A percentile compares a stretch with the other conserved stretches of the same genome.
Conservation (phyloP, 805 yeast species). For the Suhomyces tanzawaensis region DNA sequence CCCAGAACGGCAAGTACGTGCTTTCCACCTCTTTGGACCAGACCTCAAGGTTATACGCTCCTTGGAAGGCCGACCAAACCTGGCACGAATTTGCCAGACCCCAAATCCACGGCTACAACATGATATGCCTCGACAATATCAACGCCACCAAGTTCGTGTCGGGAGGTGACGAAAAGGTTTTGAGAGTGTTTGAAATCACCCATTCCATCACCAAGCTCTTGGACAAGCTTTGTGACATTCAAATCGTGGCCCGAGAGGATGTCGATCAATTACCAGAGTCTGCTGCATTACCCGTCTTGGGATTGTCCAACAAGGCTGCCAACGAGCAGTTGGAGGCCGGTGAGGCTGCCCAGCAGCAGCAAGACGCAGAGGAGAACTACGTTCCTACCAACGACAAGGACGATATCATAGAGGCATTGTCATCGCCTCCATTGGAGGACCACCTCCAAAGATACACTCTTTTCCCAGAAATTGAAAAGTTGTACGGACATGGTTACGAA, state of each 20-base stretch:
- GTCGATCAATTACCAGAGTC: slow-evolving; percentile 59
- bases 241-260: slow-evolving; percentile 21
- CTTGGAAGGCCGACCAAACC: slow-evolving; percentile 46
- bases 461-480: slow-evolving; percentile 92
- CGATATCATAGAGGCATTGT: slow-evolving; percentile 46
- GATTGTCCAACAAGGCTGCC: slow-evolving; percentile 87
- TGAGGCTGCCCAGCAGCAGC: slow-evolving; percentile 35
- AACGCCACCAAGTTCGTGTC: slow-evolving; percentile 68
- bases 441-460: slow-evolving; percentile 86
- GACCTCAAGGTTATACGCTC: slow-evolving; percentile 81
- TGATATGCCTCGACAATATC: slow-evolving; percentile 74
- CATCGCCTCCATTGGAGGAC: slow-evolving; percentile 81
- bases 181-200: slow-evolving; percentile 88
- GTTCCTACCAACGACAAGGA: slow-evolving; percentile 39
- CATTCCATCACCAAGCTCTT: slow-evolving; percentile 67
- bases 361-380: slow-evolving; percentile 39
- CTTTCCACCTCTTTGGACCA: slow-evolving; percentile 86
- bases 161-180: slow-evolving; percentile 93
- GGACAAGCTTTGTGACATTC: slow-evolving; percentile 49
- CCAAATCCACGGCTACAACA: slow-evolving; percentile 97
- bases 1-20: slow-evolving; percentile 61
- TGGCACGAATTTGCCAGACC: slow-evolving; percentile 97
- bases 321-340: slow-evolving; percentile 44
- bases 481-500: slow-evolving; percentile 98
- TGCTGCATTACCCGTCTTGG: slow-evolving; percentile 90